A percentile compares a stretch with the other conserved stretches of the same genome.
Evolutionary conservation across 495 filamentous ascomycete species (phyloP).

Genomic region (Trichoderma reesei): DNA sequence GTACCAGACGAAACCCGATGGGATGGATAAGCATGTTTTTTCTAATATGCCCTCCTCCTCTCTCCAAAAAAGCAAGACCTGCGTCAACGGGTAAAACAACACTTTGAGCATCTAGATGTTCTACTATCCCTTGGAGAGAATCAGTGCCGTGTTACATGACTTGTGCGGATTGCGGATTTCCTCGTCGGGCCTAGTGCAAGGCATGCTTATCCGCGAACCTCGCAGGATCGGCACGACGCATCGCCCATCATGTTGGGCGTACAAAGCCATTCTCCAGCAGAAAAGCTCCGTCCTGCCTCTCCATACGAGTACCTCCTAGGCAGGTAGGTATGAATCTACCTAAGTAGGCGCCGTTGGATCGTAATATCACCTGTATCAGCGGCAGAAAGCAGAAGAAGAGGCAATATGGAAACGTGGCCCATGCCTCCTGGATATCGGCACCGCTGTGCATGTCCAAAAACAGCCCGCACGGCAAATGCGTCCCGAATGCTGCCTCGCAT

Average conservation of each 20-base stretch:
- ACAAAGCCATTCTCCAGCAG: too few relatives aligned
- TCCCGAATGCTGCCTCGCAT: not conserved
- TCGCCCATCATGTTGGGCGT: not conserved
- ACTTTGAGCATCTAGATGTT: not conserved
- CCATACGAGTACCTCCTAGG: too few relatives aligned
- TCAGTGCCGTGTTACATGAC: too few relatives aligned
- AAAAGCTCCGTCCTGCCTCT: too few relatives aligned
- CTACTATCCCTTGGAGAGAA: too few relatives aligned
- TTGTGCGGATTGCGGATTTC: too few relatives aligned
- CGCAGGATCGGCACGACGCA: not conserved
- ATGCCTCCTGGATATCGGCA: constrained; percentile 6
- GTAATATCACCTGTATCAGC: too few relatives aligned
- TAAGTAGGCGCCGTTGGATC: too few relatives aligned
- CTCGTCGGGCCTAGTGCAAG: not conserved
- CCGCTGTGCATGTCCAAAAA: not conserved
- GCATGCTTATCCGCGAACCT: constrained; percentile 2
- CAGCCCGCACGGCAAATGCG: not conserved
- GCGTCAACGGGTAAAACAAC: not conserved
- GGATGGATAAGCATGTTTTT: constrained; percentile 6
- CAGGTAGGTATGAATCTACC: too few relatives aligned
- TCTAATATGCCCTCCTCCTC: too few relatives aligned
- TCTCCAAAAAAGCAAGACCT: too few relatives aligned
- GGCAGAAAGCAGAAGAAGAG: not conserved
- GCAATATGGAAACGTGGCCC: not conserved
- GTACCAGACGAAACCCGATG: not conserved